A percentile compares a stretch with the other conserved stretches of the same genome.
Conservation (phyloP, 2,329 filamentous ascomycete genomes). For the Exophiala viscosa region DNA sequence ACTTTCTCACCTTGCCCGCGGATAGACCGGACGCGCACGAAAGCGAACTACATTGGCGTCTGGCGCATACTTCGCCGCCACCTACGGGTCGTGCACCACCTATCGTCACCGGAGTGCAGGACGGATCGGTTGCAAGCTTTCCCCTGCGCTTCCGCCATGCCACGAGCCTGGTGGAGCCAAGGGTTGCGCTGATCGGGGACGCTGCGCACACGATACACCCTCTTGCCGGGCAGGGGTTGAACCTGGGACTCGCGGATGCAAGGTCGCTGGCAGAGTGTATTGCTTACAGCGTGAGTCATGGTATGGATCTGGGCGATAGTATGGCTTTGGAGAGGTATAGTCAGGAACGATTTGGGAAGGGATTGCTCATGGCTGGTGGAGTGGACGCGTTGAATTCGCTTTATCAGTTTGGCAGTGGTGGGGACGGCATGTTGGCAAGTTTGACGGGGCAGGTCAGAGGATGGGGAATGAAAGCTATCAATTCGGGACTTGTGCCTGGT, state of each 20-base stretch:
- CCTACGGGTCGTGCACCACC: constrained; percentile 55
- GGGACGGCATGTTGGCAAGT: constrained; percentile 18
- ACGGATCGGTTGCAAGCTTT: constrained; percentile 79
- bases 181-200: constrained; percentile 69
- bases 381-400: constrained; percentile 25
- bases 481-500: constrained; percentile 16
- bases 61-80: constrained; percentile 62
- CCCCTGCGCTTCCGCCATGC: constrained; percentile 88
- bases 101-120: constrained; percentile 66
- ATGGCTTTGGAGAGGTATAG: constrained; percentile 79
- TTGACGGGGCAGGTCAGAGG: constrained; percentile 18
- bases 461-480: constrained; percentile 25
- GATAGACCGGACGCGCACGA: constrained; percentile 21
- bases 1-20: constrained; percentile 67
- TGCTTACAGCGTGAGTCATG: constrained; percentile 71
- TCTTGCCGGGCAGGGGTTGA: constrained; percentile 88
- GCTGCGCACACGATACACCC: constrained; percentile 56
- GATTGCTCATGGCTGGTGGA: constrained; percentile 25
- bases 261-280: constrained; percentile 73
- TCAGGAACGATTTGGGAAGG: constrained; percentile 68
- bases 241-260: constrained; percentile 87
- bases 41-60: constrained; percentile 73
- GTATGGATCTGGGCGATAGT: constrained; percentile 78
- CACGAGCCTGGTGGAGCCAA: constrained; percentile 85
- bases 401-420: constrained; percentile 25